Percentiles rank a stretch among this genome's conserved stretches.
Evolutionary conservation across 1,284 basidiomycete species (phyloP).

Genomic region (Mixia osmundae): DNA sequence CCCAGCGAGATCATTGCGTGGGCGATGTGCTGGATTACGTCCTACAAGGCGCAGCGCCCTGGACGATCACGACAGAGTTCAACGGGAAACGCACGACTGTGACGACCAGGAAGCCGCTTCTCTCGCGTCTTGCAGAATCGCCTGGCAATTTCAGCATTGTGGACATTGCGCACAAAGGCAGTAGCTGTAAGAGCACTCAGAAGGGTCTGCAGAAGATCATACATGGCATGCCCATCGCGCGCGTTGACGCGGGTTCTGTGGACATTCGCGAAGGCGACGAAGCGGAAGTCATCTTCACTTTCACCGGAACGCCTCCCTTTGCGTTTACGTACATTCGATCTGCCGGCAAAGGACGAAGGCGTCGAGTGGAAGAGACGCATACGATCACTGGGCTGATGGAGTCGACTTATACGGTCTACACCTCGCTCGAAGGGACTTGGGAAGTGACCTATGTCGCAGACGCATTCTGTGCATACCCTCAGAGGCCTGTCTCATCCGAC

Average conservation of each 20-base stretch:
- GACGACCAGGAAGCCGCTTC: slow-evolving; percentile 50
- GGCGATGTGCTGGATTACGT: slow-evolving; percentile 79
- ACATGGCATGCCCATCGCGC: slow-evolving; percentile 63
- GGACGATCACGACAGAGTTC: slow-evolving; percentile 74
- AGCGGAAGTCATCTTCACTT: slow-evolving; percentile 57
- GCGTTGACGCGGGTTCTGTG: slow-evolving; percentile 59
- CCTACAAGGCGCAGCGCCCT: slow-evolving; percentile 83
- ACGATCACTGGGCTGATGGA: too few relatives aligned
- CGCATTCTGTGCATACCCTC: slow-evolving; percentile 60
- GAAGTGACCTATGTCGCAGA: slow-evolving; percentile 75
- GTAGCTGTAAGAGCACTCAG: slow-evolving; percentile 47
- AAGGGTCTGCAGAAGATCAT: slow-evolving; percentile 51
- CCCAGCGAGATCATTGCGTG: slow-evolving; percentile 60
- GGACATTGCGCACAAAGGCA: slow-evolving; percentile 8
- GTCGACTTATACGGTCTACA: slow-evolving; percentile 52
- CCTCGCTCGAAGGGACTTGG: slow-evolving; percentile 43
- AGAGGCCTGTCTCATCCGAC: too few relatives aligned
- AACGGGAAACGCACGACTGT: slow-evolving; percentile 50
- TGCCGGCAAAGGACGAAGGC: slow-evolving; percentile 14
- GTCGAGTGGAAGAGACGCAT: slow-evolving; percentile 32
- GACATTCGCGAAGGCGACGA: slow-evolving; percentile 54
- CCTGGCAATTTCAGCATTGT: slow-evolving; percentile 55
- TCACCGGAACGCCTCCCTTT: slow-evolving; percentile 78
- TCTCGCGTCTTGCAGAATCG: slow-evolving; percentile 56
- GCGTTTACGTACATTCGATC: slow-evolving; percentile 37